A percentile compares a stretch with the other conserved stretches of the same genome.
These are phyloP conservation scores for Xylaria sp. DNA, from an alignment of 2,329 filamentous ascomycete species.

Conservation along the genomic window DNA sequence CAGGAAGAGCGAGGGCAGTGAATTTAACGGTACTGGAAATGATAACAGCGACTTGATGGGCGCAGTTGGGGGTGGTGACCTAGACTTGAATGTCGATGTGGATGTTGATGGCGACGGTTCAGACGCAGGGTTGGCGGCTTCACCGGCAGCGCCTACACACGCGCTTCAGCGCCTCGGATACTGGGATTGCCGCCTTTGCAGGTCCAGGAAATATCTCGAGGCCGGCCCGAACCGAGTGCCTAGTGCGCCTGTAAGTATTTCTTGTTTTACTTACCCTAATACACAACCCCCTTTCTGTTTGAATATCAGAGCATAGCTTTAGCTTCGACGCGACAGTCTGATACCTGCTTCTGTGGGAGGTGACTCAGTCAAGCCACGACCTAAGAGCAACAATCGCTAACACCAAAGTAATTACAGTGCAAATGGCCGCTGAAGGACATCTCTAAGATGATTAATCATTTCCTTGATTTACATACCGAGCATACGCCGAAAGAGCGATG, in stretches of 20 bases:
- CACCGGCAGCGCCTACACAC: conserved; percentile 40
- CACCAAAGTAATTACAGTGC: conserved; percentile 23
- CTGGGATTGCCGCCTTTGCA: conserved; percentile 60
- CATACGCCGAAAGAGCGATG: conserved; percentile 57
- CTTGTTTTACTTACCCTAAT: not conserved
- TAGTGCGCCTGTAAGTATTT: conserved; percentile 52
- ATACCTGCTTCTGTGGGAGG: not conserved
- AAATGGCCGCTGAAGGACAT: conserved; percentile 61
- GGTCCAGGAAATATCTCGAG: conserved; percentile 56
- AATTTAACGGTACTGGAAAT: not conserved
- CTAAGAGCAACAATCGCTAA: conserved; percentile 10
- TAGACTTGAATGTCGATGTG: conserved; percentile 16
- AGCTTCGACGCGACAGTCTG: not conserved
- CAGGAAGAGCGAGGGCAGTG: conserved; percentile 21
- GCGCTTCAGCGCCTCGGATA: conserved; percentile 56
- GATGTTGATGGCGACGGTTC: conserved; percentile 20
- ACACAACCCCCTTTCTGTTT: not conserved
- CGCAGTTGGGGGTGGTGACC: conserved; percentile 27
- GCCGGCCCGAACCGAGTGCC: conserved; percentile 56
- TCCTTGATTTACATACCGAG: conserved; percentile 59
- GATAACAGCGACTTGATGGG: conserved; percentile 37
- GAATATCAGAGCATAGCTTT: not conserved
- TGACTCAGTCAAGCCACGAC: too few relatives aligned
- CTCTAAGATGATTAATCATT: conserved; percentile 60
- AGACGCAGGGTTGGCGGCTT: conserved; percentile 10